Conservation (phyloP, 2,329 filamentous ascomycete species). For the Fusarium keratoplasticum region DNA sequence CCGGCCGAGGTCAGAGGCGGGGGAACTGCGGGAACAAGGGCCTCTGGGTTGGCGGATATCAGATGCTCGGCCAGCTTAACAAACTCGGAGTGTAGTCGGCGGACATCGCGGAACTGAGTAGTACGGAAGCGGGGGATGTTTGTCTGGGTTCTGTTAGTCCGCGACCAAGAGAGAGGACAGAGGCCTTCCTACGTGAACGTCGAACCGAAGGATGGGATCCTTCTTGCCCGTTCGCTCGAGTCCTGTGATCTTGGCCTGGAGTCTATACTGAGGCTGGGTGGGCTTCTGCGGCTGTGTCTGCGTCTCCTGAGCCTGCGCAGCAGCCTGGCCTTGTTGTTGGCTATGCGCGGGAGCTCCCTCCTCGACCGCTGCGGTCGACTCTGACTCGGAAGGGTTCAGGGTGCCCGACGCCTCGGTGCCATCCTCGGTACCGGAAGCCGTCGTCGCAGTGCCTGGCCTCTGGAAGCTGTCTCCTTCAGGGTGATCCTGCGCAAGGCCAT, state of each 20-base stretch:
- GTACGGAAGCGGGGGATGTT: slow-evolving; percentile 98
- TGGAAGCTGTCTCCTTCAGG: slow-evolving; percentile 55
- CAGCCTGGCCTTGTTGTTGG: slow-evolving; percentile 45
- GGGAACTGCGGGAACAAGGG: slow-evolving; percentile 92
- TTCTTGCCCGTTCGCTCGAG: slow-evolving; percentile 95
- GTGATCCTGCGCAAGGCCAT: slow-evolving; percentile 54
- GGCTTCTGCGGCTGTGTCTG: slow-evolving; percentile 71
- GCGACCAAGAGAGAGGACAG: background rate
- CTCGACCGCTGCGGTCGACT: slow-evolving; percentile 31
- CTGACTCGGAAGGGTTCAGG: slow-evolving; percentile 30
- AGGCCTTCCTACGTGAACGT: slow-evolving; percentile 80
- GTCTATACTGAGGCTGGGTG: slow-evolving; percentile 78
- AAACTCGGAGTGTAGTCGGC: slow-evolving; percentile 95
- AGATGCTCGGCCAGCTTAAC: slow-evolving; percentile 95
- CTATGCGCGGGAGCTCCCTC: slow-evolving; percentile 36
- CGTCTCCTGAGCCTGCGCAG: slow-evolving; percentile 49
- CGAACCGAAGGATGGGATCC: slow-evolving; percentile 93
- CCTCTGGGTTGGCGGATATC: slow-evolving; percentile 97
- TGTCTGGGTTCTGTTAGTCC: slow-evolving; percentile 70
- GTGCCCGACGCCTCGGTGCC: slow-evolving; percentile 51
- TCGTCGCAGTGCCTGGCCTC: slow-evolving; percentile 61
- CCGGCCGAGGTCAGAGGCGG: slow-evolving; percentile 95
- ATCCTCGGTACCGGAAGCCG: slow-evolving; percentile 57
- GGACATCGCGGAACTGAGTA: slow-evolving; percentile 97
- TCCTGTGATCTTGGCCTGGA: slow-evolving; percentile 95